Conservation (phyloP, 768 basidiomycete species). For the Peribolospora baueri region DNA sequence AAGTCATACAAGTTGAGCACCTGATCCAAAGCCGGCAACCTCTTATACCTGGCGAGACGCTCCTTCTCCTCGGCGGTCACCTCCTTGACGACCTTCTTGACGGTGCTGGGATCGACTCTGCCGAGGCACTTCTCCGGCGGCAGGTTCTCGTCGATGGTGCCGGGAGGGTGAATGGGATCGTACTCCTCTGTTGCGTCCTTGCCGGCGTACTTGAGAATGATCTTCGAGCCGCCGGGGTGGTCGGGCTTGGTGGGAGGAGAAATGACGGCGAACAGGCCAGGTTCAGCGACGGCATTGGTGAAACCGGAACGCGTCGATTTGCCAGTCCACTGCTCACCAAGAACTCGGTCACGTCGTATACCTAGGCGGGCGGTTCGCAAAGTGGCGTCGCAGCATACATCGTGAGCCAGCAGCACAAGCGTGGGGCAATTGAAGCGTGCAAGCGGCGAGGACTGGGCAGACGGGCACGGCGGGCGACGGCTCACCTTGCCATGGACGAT, state of each 20-base stretch:
- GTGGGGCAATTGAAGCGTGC: too few species aligned
- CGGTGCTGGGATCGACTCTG: constrained; percentile 34
- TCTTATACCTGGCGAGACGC: constrained; percentile 38
- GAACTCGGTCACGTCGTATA: too few species aligned
- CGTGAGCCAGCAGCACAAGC: too few species aligned
- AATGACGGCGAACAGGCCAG: too few species aligned
- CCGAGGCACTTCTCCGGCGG: constrained; percentile 50
- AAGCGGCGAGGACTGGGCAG: too few species aligned
- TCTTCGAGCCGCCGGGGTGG: constrained; percentile 57
- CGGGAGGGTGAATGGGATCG: constrained; percentile 53
- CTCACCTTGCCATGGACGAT: too few species aligned
- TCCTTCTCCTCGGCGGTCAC: constrained; percentile 44
- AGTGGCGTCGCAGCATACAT: too few species aligned
- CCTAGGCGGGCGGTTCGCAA: too few species aligned
- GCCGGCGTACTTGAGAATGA: constrained; percentile 65
- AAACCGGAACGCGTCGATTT: too few species aligned
- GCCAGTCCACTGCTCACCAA: too few species aligned
- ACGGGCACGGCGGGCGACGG: too few species aligned
- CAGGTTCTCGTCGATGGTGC: constrained; percentile 29
- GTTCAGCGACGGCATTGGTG: too few species aligned
- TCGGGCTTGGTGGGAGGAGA: constrained; percentile 22
- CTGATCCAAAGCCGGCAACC: constrained; percentile 39
- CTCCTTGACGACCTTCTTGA: constrained; percentile 27
- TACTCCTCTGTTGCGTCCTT: constrained; percentile 32
- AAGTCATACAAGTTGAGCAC: constrained; percentile 59